Percentiles rank a stretch among this genome's conserved stretches.
Conservation (phyloP, 2,329 filamentous ascomycete species). For the Gliomastix tumulicola region DNA sequence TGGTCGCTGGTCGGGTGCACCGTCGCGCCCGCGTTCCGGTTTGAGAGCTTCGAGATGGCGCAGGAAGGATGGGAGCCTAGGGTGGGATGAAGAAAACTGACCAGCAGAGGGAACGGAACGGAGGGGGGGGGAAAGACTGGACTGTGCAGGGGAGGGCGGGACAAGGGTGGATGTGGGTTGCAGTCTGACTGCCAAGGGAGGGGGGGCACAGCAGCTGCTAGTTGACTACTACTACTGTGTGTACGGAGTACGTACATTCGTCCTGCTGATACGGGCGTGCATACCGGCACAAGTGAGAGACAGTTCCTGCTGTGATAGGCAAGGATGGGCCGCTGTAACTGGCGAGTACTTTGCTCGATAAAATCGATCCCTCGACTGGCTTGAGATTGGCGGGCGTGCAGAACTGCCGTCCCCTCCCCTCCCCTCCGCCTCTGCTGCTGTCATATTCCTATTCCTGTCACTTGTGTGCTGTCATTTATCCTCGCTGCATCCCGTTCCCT, state of each 20-base stretch:
- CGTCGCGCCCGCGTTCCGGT: conserved; percentile 17
- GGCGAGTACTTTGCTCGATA: not conserved
- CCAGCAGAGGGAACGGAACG: not conserved
- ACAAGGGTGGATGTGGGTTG: no score
- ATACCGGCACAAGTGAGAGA: not conserved
- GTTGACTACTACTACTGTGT: not conserved
- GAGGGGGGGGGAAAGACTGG: no score
- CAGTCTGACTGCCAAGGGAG: no score
- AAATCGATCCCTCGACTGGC: not conserved
- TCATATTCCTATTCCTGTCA: not conserved
- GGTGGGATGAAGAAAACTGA: not conserved
- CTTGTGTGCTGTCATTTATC: not conserved
- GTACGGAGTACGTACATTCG: not conserved
- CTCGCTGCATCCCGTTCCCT: not conserved
- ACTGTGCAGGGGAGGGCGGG: no score
- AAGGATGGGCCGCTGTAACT: not conserved
- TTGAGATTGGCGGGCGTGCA: not conserved
- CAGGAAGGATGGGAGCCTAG: conserved; percentile 19
- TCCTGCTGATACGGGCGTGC: not conserved
- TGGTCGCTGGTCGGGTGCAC: conserved; percentile 40
- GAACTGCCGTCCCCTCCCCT: not conserved
- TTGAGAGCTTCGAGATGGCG: conserved; percentile 20
- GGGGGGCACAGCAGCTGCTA: not conserved
- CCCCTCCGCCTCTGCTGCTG: not conserved
- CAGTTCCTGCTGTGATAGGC: not conserved